Conservation (phyloP, 1,284 basidiomycete species). For the Trichosporon faecale region DNA sequence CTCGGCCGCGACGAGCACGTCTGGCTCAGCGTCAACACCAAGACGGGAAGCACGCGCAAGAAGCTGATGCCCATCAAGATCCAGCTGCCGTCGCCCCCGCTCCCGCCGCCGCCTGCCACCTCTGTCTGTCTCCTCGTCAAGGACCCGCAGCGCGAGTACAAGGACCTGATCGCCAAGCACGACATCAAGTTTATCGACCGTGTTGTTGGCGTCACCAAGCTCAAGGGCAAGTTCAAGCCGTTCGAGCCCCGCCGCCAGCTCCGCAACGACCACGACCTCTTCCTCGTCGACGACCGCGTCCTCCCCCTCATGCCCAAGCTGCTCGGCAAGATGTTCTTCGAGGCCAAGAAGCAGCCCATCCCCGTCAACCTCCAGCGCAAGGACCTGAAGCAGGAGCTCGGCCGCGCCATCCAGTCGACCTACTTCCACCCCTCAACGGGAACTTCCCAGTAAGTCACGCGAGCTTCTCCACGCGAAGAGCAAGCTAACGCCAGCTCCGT, state of each 20-base stretch:
- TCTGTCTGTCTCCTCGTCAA: slow-evolving; percentile 88
- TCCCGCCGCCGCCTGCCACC: slow-evolving; percentile 71
- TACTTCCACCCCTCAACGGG: slow-evolving; percentile 91
- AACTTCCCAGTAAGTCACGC: slow-evolving; percentile 71
- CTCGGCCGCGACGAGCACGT: slow-evolving; percentile 75
- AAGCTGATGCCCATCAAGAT: slow-evolving; percentile 79
- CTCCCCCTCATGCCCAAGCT: slow-evolving; percentile 81
- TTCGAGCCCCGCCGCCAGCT: slow-evolving; percentile 84
- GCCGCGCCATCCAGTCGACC: slow-evolving; percentile 83
- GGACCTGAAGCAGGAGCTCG: slow-evolving; percentile 83
- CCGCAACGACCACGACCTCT: slow-evolving; percentile 83
- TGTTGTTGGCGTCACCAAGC: slow-evolving; percentile 85
- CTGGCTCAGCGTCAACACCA: slow-evolving; percentile 80
- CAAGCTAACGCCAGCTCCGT: slow-evolving; percentile 61
- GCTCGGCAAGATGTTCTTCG: slow-evolving; percentile 85
- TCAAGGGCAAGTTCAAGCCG: slow-evolving; percentile 89
- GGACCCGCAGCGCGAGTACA: slow-evolving; percentile 93
- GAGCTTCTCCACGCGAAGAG: neutral
- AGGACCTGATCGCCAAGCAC: slow-evolving; percentile 74
- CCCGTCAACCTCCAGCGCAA: slow-evolving; percentile 82
- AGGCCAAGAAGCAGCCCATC: slow-evolving; percentile 96
- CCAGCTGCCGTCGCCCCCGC: slow-evolving; percentile 71
- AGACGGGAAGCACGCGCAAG: slow-evolving; percentile 69
- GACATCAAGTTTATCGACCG: slow-evolving; percentile 83
- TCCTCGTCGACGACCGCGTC: slow-evolving; percentile 88